Conservation (phyloP, 192 early-diverging fungal species). For the Backusella liffmaniae region DNA sequence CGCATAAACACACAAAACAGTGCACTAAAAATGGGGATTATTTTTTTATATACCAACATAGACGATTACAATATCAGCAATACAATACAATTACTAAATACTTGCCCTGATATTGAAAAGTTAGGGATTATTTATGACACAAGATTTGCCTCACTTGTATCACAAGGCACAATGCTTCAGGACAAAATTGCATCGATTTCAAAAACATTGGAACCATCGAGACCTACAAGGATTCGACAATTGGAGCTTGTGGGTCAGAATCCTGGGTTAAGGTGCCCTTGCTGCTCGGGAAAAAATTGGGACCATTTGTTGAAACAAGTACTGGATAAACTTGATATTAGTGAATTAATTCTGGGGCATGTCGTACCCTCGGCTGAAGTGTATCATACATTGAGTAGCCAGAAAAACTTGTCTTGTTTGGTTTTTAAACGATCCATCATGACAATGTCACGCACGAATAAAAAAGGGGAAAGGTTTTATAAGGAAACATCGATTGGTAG, state of each 20-base stretch:
- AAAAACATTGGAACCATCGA: background rate
- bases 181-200: background rate
- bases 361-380: background rate
- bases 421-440: background rate
- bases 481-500: background rate
- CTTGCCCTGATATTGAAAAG: background rate
- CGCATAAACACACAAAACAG: background rate
- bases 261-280: background rate
- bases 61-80: background rate
- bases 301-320: background rate
- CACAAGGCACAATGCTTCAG: conserved; percentile 1
- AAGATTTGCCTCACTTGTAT: background rate
- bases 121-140: background rate
- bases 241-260: background rate
- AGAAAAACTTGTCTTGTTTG: background rate
- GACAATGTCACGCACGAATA: background rate
- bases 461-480: background rate
- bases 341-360: background rate
- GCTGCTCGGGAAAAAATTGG: background rate
- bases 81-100: background rate
- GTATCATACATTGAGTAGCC: background rate
- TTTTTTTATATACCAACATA: background rate
- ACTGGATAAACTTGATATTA: background rate
- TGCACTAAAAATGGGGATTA: too few relatives aligned
- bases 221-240: background rate